Base-by-base conservation (phyloP, 2,329 filamentous ascomycete genomes). In the Pezicula radicicola region DNA sequence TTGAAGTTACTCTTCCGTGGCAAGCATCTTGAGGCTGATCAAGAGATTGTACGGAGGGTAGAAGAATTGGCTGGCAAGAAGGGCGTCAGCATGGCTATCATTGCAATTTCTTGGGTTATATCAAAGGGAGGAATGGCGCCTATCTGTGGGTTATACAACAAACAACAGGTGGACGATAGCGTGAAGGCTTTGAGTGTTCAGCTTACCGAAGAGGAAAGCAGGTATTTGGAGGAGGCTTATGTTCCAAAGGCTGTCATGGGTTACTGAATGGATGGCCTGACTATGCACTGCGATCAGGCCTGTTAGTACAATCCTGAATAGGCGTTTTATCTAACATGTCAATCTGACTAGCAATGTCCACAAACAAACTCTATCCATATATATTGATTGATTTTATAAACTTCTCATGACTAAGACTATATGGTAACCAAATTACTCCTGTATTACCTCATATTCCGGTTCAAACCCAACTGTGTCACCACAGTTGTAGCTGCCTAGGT, bases 61-160 rank as follows among this genome's bases (percentile, higher is more conserved):
- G 73, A 81, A 64, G 73, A 82, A 62, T 54, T 83, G 37, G 78
- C 79, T 4, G 71, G 73, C 60, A 80, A 78, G 70, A 75, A 75
- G 59, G 75, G 72, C 0, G 72, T 78, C 58, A 79, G 71, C 54
- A 85, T 85, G 81, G 75, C 78, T 46, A 73, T 78, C 55, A 73
- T 85, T 25, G 78, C 79, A 2, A 72, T 79, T 46, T 80, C 81
- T 6, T 85, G 81, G 81, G 66, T 68, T 8, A 51, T 78, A 52
- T 68, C 71, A 51, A 70, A 72, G 54, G 19, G 19, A 3, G 71
- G 70, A 3, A 70, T 70, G 44, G 72, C 68, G 52, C 80, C 79
- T 0, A 82, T 83, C 57, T 63, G 81, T 44, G 80, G 80, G 0
- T 63, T 83, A 43, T 70, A 66, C 47, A 79, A 68, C 48, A 70